Evolutionary conservation across 345 rosid species (phyloP).

Genomic region (Lepidium aucheri): DNA sequence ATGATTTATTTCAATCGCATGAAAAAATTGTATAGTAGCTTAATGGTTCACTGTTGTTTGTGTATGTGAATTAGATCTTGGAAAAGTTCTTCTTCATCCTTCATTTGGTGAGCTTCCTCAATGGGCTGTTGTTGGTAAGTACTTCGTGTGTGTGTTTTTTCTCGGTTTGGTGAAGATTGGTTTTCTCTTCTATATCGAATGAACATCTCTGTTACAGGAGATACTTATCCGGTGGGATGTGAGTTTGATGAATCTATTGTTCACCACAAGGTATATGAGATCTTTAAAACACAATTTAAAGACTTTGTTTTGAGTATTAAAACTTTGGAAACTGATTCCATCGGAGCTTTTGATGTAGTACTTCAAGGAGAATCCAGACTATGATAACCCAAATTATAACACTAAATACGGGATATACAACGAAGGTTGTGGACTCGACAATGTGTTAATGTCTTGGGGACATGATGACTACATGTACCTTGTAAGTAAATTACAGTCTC

Average conservation of each 20-base stretch:
- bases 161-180: no score
- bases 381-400: constrained; percentile 38
- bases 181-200: background rate
- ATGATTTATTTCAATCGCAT: background rate
- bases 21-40: background rate
- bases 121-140: constrained; percentile 89
- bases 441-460: constrained; percentile 56
- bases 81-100: constrained; percentile 72
- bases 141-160: no score
- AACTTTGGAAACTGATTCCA: background rate
- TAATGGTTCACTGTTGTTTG: background rate
- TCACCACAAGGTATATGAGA: constrained; percentile 56
- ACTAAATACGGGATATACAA: constrained; percentile 43
- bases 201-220: constrained; percentile 31
- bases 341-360: constrained; percentile 21
- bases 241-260: constrained; percentile 67
- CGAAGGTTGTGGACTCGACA: constrained; percentile 48
- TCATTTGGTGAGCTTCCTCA: constrained; percentile 81
- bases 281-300: background rate
- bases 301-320: background rate
- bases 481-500: constrained; percentile 14
- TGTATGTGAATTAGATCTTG: constrained; percentile 48
- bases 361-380: constrained; percentile 56
- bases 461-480: constrained; percentile 71
- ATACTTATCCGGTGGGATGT: constrained; percentile 82